Conservation (phyloP, 257 asterid genomes). For the Solanum pinnatisectum region DNA sequence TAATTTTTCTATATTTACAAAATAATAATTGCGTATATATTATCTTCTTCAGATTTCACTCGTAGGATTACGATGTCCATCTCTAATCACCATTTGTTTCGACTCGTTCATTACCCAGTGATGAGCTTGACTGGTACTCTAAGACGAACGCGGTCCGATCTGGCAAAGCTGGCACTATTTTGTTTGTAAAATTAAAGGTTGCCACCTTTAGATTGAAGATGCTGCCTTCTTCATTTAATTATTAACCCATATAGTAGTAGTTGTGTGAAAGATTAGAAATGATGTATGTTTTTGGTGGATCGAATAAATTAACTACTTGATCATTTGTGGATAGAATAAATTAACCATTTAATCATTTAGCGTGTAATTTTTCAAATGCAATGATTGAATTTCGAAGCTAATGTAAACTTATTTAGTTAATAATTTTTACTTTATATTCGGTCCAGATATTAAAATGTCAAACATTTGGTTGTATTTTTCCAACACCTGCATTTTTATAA, state of each 20-base stretch:
- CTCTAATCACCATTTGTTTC: too few relatives aligned
- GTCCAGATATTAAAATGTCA: neutral
- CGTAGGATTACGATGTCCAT: too few relatives aligned
- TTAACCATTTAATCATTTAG: neutral
- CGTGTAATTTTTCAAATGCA: neutral
- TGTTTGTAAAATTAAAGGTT: neutral
- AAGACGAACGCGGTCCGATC: too few relatives aligned
- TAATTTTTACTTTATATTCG: neutral
- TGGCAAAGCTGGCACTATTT: too few relatives aligned
- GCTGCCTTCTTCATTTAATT: neutral
- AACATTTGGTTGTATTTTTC: neutral
- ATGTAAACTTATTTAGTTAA: neutral
- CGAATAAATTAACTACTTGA: neutral
- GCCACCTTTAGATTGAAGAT: neutral
- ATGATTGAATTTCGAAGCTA: neutral
- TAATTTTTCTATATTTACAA: neutral
- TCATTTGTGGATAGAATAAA: neutral
- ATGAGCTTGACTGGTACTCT: too few relatives aligned
- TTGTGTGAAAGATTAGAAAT: neutral
- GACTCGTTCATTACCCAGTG: too few relatives aligned
- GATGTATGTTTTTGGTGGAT: neutral
- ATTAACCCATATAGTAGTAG: neutral
- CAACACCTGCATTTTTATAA: neutral
- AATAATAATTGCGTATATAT: neutral
- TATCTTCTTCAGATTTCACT: neutral